A percentile compares a stretch with the other conserved stretches of the same genome.
Conservation (phyloP, 108 stramenopile genomes). For the Nitzschia sp. region DNA sequence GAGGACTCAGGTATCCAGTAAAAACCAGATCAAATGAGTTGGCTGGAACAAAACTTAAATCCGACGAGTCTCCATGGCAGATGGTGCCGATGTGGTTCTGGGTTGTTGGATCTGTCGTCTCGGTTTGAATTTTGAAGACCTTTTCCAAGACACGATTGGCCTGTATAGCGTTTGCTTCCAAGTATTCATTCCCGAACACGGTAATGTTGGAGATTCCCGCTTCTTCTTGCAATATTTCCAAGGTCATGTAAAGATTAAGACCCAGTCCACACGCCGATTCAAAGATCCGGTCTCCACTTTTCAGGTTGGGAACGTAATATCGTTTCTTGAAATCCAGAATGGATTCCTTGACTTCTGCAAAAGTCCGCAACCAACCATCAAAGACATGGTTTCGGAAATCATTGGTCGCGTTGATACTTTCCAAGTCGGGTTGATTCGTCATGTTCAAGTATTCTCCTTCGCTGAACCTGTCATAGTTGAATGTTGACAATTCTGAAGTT, state of each 20-base stretch:
- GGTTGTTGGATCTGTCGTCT: neutral
- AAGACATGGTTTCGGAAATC: conserved; percentile 16
- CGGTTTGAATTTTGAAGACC: neutral
- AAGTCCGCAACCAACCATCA: conserved; percentile 30
- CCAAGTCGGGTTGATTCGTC: neutral
- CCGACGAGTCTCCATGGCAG: conserved; percentile 31
- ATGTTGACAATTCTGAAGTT: neutral
- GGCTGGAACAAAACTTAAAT: conserved; percentile 33
- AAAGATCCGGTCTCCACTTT: conserved; percentile 28
- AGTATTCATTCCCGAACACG: conserved; percentile 45
- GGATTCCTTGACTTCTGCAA: conserved; percentile 25
- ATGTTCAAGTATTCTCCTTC: neutral
- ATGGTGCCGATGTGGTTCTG: conserved; percentile 16
- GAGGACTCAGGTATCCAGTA: conserved; percentile 44
- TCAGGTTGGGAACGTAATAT: conserved; percentile 14
- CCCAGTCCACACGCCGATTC: conserved; percentile 42
- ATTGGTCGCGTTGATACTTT: no score
- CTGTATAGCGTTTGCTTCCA: conserved; percentile 14
- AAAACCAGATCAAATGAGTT: conserved; percentile 50
- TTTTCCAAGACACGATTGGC: conserved; percentile 22
- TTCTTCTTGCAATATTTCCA: conserved; percentile 27
- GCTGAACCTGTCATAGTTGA: neutral
- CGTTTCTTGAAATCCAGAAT: conserved; percentile 19
- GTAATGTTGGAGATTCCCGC: conserved; percentile 2
- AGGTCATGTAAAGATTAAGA: conserved; percentile 24